phyloP scores from a whole-genome alignment of 192 early-diverging fungal genomes.

The Thamnidium elegans region DNA sequence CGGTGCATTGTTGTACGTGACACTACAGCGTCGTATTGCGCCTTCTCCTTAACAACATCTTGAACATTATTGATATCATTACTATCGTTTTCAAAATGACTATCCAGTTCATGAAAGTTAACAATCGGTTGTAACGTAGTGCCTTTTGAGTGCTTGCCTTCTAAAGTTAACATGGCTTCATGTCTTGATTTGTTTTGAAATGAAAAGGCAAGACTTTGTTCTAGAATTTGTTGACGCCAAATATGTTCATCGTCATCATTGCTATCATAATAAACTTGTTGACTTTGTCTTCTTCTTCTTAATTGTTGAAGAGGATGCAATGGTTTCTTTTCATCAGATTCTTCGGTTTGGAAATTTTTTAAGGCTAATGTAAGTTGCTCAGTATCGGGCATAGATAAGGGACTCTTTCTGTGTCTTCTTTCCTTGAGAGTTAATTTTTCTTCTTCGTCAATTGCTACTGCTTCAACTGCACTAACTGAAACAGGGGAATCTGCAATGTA shows the following conservation, averaged over 20 bases:
- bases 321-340: background rate
- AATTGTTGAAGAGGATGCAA: background rate
- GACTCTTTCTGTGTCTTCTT: constrained; percentile 9
- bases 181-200: constrained; percentile 12
- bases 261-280: background rate
- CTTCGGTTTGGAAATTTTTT: background rate
- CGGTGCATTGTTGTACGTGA: constrained; percentile 5
- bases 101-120: constrained; percentile 4
- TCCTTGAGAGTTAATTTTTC: constrained; percentile 2
- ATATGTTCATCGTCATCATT: background rate
- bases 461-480: background rate
- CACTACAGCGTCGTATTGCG: constrained; percentile 10
- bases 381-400: constrained; percentile 5
- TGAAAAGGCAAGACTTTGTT: background rate
- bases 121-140: background rate
- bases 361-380: constrained; percentile 12
- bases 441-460: background rate
- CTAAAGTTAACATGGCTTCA: constrained; percentile 17
- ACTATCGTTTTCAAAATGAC: constrained; percentile 7
- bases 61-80: background rate
- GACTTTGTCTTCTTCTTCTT: background rate
- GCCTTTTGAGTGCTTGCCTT: background rate
- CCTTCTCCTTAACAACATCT: constrained; percentile 7
- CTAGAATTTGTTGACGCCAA: background rate
- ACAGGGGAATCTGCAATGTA: too few relatives aligned